A percentile compares a stretch with the other conserved stretches of the same genome.
phyloP scores from a whole-genome alignment of 1,139 yeast genomes.

The Debaryomyces nepalensis region DNA sequence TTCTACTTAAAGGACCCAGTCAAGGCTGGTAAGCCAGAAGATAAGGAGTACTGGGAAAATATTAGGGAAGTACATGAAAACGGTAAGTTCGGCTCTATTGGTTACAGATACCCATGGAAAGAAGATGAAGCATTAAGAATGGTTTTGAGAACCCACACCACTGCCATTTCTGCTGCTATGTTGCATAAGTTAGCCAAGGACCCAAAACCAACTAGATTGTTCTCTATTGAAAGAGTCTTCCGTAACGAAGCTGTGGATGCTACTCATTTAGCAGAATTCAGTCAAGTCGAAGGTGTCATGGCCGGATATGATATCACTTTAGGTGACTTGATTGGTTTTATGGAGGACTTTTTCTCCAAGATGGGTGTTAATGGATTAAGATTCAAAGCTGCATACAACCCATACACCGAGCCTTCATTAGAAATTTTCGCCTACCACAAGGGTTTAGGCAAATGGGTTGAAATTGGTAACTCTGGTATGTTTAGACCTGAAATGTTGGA shows the following conservation, averaged over 20 bases:
- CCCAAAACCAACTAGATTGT: slow-evolving; percentile 90
- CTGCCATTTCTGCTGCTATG: slow-evolving; percentile 90
- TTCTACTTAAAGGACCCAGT: slow-evolving; percentile 94
- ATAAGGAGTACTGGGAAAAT: slow-evolving; percentile 74
- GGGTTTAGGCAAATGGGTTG: slow-evolving; percentile 96
- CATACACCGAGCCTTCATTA: slow-evolving; percentile 98
- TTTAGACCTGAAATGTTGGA: slow-evolving; percentile 99
- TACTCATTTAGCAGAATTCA: slow-evolving; percentile 99
- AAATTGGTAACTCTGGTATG: slow-evolving; percentile 99
- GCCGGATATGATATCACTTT: slow-evolving; percentile 95
- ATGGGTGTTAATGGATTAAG: slow-evolving; percentile 97
- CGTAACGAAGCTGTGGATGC: slow-evolving; percentile 99
- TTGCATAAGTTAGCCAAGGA: slow-evolving; percentile 84
- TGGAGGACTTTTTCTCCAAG: slow-evolving; percentile 95
- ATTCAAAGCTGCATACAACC: slow-evolving; percentile 98
- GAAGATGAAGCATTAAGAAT: slow-evolving; percentile 86
- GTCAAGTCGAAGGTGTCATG: slow-evolving; percentile 98
- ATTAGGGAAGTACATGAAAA: slow-evolving; percentile 83
- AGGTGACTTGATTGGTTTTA: slow-evolving; percentile 96
- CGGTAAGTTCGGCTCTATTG: slow-evolving; percentile 93
- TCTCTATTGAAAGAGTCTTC: slow-evolving; percentile 97
- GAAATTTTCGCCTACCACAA: slow-evolving; percentile 97
- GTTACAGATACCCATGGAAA: slow-evolving; percentile 98
- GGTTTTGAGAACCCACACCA: slow-evolving; percentile 96
- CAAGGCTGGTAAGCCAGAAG: slow-evolving; percentile 79